phyloP scores from a whole-genome alignment of 495 filamentous ascomycete species.

The Pseudotulostoma volvatum region DNA sequence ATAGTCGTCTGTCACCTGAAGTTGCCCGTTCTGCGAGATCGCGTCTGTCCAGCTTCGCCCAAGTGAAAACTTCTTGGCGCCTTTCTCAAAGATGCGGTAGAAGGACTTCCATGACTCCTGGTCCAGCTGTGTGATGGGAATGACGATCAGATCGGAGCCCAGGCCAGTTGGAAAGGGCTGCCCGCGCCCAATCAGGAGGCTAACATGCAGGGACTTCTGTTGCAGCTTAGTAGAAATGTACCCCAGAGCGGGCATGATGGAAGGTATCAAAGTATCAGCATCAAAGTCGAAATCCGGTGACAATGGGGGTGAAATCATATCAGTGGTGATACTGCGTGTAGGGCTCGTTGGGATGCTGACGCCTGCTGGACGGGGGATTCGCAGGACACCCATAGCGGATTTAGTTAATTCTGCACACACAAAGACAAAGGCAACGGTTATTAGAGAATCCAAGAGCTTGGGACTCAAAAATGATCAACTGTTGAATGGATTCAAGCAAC shows the following conservation, averaged over 20 bases:
- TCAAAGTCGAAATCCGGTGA: conserved; percentile 28
- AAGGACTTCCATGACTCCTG: conserved; percentile 20
- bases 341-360: conserved; percentile 24
- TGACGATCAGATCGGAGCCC: conserved; percentile 27
- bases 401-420: too few relatives aligned
- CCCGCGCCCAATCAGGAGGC: conserved; percentile 30
- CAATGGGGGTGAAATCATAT: conserved; percentile 31
- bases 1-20: conserved; percentile 29
- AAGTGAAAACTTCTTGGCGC: conserved; percentile 26
- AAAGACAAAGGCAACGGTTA: conserved; percentile 2
- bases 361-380: conserved; percentile 26
- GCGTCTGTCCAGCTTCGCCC: conserved; percentile 29
- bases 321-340: conserved; percentile 20
- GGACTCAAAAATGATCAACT: too few relatives aligned
- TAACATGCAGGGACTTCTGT: conserved; percentile 30
- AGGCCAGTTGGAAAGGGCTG: conserved; percentile 29
- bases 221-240: conserved; percentile 33
- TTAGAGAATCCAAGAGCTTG: too few relatives aligned
- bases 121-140: conserved; percentile 29
- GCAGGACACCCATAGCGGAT: conserved; percentile 29
- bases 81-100: conserved; percentile 25
- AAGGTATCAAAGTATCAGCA: conserved; percentile 23
- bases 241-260: conserved; percentile 29
- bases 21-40: conserved; percentile 17
- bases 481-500: too few relatives aligned